These are phyloP conservation scores for Phytopythium aichiense DNA, from an alignment of 352 stramenopile species.

Conservation along the genomic window DNA sequence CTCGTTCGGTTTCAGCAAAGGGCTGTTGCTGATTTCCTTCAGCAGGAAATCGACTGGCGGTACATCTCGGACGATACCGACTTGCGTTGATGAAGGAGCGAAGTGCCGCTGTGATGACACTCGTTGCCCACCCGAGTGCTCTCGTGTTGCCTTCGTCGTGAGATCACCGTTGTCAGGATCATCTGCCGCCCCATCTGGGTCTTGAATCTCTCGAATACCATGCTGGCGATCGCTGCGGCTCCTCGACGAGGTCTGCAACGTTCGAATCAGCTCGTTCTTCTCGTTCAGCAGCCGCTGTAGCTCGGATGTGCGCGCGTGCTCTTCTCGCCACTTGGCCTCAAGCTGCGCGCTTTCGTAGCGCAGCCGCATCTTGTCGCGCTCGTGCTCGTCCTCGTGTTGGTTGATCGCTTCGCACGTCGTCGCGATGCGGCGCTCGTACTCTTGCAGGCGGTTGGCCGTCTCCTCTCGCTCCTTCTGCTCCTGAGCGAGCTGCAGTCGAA, in stretches of 20 bases:
- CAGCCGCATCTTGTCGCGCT: slow-evolving; percentile 48
- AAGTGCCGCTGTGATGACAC: neutral
- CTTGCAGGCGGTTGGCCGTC: slow-evolving; percentile 55
- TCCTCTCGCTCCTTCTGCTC: slow-evolving; percentile 60
- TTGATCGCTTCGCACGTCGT: slow-evolving; percentile 69
- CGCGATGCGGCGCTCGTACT: slow-evolving; percentile 68
- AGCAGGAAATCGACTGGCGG: neutral
- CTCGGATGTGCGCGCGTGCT: slow-evolving; percentile 46
- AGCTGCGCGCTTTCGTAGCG: slow-evolving; percentile 27
- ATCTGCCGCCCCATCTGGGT: neutral
- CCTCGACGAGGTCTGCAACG: neutral
- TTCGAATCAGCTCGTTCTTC: slow-evolving; percentile 64
- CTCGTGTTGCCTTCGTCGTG: neutral
- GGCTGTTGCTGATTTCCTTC: slow-evolving; percentile 2
- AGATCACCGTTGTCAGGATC: neutral
- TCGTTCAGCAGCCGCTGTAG: slow-evolving; percentile 52
- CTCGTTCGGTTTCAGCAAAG: neutral
- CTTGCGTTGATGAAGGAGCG: neutral
- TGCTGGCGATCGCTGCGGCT: too few species aligned
- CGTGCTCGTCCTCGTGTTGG: slow-evolving; percentile 58
- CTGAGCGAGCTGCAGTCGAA: slow-evolving; percentile 31
- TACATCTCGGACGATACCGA: neutral
- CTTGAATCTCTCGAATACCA: neutral
- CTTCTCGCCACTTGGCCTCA: slow-evolving; percentile 40
- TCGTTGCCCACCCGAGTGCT: neutral